phyloP scores from a whole-genome alignment of 345 rosid species.

The Lepidium aucheri region DNA sequence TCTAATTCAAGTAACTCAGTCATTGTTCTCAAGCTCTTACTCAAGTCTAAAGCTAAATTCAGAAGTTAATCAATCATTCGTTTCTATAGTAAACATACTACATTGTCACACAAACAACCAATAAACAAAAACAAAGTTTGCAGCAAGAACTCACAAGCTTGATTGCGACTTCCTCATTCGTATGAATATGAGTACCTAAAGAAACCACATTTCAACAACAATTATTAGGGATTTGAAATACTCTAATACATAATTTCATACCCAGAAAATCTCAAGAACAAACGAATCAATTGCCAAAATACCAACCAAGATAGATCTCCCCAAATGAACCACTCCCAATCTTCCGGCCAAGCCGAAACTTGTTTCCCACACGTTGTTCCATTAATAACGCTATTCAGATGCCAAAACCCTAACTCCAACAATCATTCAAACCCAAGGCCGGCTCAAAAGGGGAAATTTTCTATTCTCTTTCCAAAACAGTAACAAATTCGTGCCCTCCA shows the following conservation, averaged over 20 bases:
- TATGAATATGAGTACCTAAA: constrained; percentile 74
- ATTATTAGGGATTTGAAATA: neutral
- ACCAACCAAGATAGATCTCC: constrained; percentile 91
- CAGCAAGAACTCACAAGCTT: constrained; percentile 70
- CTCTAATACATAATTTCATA: neutral
- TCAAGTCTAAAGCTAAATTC: constrained; percentile 22
- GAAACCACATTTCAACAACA: neutral
- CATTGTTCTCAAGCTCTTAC: neutral
- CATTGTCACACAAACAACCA: neutral
- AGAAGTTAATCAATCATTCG: constrained; percentile 44
- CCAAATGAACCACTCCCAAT: constrained; percentile 98
- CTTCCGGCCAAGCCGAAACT: constrained; percentile 84
- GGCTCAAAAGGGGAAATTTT: neutral
- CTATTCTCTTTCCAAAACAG: neutral
- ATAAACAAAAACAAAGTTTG: neutral
- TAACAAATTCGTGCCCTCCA: neutral
- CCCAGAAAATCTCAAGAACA: neutral
- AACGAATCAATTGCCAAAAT: neutral
- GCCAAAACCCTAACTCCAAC: constrained; percentile 23
- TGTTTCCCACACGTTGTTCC: constrained; percentile 91
- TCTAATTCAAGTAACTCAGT: constrained; percentile 4
- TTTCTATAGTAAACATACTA: neutral
- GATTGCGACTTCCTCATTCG: constrained; percentile 92
- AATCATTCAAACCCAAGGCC: constrained; percentile 17
- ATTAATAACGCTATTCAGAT: constrained; percentile 24